Conservation (phyloP, 169 alveolate species). For the Neospora caninum region DNA sequence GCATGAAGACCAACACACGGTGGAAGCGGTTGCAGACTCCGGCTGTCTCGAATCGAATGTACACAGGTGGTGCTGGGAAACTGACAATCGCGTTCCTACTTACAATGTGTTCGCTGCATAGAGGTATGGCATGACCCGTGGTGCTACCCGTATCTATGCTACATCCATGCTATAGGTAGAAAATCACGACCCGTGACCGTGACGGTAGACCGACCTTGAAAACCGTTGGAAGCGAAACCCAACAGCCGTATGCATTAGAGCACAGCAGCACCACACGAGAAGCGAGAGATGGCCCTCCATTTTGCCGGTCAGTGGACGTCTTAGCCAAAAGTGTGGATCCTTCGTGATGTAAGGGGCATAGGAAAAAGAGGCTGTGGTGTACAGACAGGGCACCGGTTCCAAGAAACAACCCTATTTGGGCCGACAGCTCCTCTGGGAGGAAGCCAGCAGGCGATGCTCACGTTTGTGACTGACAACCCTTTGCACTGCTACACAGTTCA, state of each 20-base stretch:
- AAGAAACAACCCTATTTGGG: neutral
- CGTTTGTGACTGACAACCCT: too few species aligned
- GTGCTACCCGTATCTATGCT: conserved; percentile 13
- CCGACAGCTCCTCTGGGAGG: neutral
- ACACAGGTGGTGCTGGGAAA: too few species aligned
- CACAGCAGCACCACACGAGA: neutral
- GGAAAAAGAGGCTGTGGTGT: neutral
- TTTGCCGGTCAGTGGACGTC: neutral
- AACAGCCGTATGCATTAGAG: neutral
- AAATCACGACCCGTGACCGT: neutral
- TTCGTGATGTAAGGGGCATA: neutral
- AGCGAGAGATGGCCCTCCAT: neutral
- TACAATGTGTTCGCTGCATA: conserved; percentile 1
- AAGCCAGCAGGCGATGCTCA: too few species aligned
- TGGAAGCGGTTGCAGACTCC: conserved; percentile 8
- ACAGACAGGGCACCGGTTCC: neutral
- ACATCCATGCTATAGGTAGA: neutral
- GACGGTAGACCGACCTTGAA: neutral
- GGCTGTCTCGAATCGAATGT: neutral
- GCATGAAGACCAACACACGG: conserved; percentile 34
- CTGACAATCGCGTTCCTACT: neutral
- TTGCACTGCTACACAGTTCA: too few species aligned
- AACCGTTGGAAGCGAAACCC: neutral
- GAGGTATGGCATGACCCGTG: neutral
- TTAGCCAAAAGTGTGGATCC: neutral